Conservation (phyloP, 2,329 filamentous ascomycete genomes). For the Rhytidhysteron rufulum region DNA sequence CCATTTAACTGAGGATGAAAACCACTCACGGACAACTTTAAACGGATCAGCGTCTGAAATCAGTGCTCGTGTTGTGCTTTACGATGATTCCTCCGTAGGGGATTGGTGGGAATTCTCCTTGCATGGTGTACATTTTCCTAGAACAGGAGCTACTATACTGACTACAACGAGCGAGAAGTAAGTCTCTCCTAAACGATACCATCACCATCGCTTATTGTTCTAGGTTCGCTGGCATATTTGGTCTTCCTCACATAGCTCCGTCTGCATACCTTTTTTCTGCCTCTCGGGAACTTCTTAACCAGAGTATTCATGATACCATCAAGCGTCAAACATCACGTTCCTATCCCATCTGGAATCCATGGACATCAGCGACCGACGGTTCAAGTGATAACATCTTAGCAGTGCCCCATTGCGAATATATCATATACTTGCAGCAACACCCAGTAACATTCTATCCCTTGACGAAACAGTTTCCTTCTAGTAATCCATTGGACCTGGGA, state of each 20-base stretch:
- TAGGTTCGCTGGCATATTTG: slow-evolving; percentile 77
- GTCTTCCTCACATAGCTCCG: slow-evolving; percentile 76
- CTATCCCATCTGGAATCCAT: slow-evolving; percentile 58
- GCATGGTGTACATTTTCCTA: slow-evolving; percentile 81
- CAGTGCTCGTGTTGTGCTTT: slow-evolving; percentile 65
- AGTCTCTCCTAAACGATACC: slow-evolving; percentile 5
- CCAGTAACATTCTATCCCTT: slow-evolving; percentile 34
- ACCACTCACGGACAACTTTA: slow-evolving; percentile 24
- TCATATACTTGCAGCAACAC: slow-evolving; percentile 79
- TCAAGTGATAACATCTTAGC: slow-evolving; percentile 54
- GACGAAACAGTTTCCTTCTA: slow-evolving; percentile 15
- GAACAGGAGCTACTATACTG: slow-evolving; percentile 74
- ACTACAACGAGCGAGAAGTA: slow-evolving; percentile 89
- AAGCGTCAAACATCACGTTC: slow-evolving; percentile 61
- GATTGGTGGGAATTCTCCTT: slow-evolving; percentile 76
- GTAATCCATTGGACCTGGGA: slow-evolving; percentile 33
- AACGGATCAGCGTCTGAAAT: slow-evolving; percentile 60
- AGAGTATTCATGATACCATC: slow-evolving; percentile 66
- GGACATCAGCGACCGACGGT: slow-evolving; percentile 66
- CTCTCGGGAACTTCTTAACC: slow-evolving; percentile 60
- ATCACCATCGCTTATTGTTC: background rate
- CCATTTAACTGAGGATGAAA: slow-evolving; percentile 57
- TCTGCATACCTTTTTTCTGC: slow-evolving; percentile 49
- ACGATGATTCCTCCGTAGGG: slow-evolving; percentile 65
- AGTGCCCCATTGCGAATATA: slow-evolving; percentile 78